Conservation (phyloP, 2,329 filamentous ascomycete genomes). For the Colletotrichum sublineola region DNA sequence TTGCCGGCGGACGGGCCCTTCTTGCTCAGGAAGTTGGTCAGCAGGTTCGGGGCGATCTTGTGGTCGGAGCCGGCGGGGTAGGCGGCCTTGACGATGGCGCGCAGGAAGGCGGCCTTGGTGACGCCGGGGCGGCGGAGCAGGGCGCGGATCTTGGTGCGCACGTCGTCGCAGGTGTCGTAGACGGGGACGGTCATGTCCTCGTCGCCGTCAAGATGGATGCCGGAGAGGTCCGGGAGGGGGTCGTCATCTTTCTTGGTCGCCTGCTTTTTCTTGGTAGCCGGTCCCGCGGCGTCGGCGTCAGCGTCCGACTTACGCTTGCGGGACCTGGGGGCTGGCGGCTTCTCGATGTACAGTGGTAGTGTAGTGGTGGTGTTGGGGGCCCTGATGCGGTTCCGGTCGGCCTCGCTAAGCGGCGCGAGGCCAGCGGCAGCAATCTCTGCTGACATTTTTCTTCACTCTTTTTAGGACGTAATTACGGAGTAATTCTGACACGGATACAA, state of each 20-base stretch:
- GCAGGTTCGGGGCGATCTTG: conserved; percentile 58
- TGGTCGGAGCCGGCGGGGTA: conserved; percentile 50
- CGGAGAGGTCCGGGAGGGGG: conserved; percentile 48
- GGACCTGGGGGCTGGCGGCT: conserved; percentile 6
- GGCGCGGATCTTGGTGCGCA: conserved; percentile 68
- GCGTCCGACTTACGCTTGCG: conserved; percentile 42
- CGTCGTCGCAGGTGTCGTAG: conserved; percentile 69
- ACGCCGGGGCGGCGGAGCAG: conserved; percentile 61
- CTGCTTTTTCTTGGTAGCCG: conserved; percentile 20
- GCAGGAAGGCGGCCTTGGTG: conserved; percentile 65
- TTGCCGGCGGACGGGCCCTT: conserved; percentile 63
- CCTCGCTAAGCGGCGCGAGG: conserved; percentile 18
- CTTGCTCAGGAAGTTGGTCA: conserved; percentile 64
- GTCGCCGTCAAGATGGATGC: conserved; percentile 62
- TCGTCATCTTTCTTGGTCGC: conserved; percentile 8
- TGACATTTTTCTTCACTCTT: too few relatives aligned
- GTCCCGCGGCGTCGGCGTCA: not conserved
- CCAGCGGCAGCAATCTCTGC: not conserved
- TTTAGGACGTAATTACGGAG: not conserved
- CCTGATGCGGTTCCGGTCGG: conserved; percentile 23
- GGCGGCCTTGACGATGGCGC: conserved; percentile 59
- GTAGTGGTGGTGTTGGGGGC: not conserved
- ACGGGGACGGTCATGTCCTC: conserved; percentile 59
- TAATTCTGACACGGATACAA: not conserved
- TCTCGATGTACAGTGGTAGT: not conserved